These are phyloP conservation scores for Physocladia obscura DNA, from an alignment of 192 early-diverging fungal genomes.

Conservation along the genomic window DNA sequence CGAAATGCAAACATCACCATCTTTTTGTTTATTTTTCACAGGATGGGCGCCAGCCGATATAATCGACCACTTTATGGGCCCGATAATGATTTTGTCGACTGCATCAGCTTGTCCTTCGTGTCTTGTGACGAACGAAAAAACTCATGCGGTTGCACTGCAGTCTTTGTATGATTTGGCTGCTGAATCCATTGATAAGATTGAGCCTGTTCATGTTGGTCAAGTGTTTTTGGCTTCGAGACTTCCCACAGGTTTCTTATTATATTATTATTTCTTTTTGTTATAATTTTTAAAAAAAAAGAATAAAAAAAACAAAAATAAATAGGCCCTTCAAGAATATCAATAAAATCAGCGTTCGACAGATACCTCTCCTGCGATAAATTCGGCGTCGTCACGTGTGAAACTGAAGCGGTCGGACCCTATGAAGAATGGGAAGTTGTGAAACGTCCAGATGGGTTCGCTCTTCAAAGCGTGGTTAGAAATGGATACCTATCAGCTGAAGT, in stretches of 20 bases:
- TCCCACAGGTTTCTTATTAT: conserved; percentile 38
- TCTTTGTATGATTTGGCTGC: not conserved
- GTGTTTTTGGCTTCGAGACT: conserved; percentile 70
- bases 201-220: conserved; percentile 57
- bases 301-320: too few relatives aligned
- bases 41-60: conserved; percentile 68
- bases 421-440: conserved; percentile 76
- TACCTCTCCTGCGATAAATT: conserved; percentile 79
- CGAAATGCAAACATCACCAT: too few relatives aligned
- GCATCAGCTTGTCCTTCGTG: conserved; percentile 3
- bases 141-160: conserved; percentile 6
- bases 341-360: conserved; percentile 64
- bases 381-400: conserved; percentile 68
- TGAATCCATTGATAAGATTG: conserved; percentile 16
- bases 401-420: conserved; percentile 74
- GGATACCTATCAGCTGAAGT: conserved; percentile 68
- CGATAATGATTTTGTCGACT: conserved; percentile 62
- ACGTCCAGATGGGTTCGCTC: conserved; percentile 66
- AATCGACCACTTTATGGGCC: conserved; percentile 67
- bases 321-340: conserved; percentile 37
- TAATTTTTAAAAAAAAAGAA: too few relatives aligned
- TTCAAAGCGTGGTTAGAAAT: conserved; percentile 61
- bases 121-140: conserved; percentile 29
- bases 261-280: too few relatives aligned
- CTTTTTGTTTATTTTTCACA: too few relatives aligned